phyloP scores from a whole-genome alignment of 2,329 filamentous ascomycete genomes.

The Ophiobolus disseminans region DNA sequence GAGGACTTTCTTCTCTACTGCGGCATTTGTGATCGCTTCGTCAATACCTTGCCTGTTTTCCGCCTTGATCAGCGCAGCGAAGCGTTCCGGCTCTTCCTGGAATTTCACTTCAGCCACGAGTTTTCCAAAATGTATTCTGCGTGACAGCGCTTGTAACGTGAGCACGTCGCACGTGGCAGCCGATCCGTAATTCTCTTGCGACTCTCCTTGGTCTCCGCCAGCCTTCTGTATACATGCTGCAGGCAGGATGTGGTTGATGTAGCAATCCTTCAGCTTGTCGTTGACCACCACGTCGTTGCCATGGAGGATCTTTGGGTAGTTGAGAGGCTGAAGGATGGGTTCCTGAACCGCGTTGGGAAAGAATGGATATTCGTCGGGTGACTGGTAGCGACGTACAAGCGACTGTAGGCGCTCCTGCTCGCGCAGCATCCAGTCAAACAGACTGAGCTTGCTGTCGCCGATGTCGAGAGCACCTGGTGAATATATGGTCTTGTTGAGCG shows the following conservation, averaged over 20 bases:
- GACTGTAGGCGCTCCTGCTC: constrained; percentile 93
- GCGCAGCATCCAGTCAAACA: constrained; percentile 92
- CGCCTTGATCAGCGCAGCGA: constrained; percentile 81
- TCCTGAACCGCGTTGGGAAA: constrained; percentile 81
- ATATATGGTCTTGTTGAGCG: constrained; percentile 89
- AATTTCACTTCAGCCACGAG: constrained; percentile 98
- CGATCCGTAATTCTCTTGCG: constrained; percentile 93
- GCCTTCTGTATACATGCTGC: constrained; percentile 79
- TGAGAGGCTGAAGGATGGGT: constrained; percentile 84
- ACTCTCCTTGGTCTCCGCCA: constrained; percentile 80
- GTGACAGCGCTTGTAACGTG: constrained; percentile 86
- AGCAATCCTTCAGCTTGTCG: constrained; percentile 81
- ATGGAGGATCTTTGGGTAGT: constrained; percentile 89
- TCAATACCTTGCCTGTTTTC: constrained; percentile 82
- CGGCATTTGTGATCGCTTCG: constrained; percentile 85
- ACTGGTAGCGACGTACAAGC: constrained; percentile 90
- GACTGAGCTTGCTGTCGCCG: constrained; percentile 74
- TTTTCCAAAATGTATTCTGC: constrained; percentile 96
- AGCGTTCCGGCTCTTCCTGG: constrained; percentile 78
- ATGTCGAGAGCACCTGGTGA: constrained; percentile 78
- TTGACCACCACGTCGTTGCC: constrained; percentile 92
- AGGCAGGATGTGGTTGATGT: constrained; percentile 83
- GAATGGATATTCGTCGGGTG: constrained; percentile 97
- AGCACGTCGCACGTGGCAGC: constrained; percentile 89
- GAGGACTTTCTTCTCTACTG: constrained; percentile 90